Base-by-base conservation (phyloP, 2,329 filamentous ascomycete species). In the Botrytis tulipae region DNA sequence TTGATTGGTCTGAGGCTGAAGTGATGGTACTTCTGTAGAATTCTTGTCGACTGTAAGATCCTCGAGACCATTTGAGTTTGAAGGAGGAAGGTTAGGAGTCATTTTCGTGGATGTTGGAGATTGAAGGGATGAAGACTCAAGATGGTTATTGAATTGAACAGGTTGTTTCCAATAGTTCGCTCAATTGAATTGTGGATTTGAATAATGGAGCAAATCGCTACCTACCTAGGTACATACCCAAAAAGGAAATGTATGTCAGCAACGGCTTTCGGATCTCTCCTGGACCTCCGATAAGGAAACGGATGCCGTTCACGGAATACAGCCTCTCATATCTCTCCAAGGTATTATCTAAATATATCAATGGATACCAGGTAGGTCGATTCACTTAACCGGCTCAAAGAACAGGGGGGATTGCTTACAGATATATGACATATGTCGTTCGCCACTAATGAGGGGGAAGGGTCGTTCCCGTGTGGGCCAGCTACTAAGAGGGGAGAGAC, bases 191-290 rank as follows among this genome's bases (percentile, higher is more conserved):
- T 42, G 60, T 62, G 60, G 37, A 42, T 25, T 61, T 40, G 35
- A 42, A 42, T 40, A 62, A 40, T 37, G 59, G 59, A 61, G 20
- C 60, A 40, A 40, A n/a, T 40, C 37, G 12, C 60, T 62, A 37
- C 1, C 46, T 51, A 51, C 46, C 48, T 51, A 51, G 48, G 48
- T 51, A 51, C 5, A 51, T n/a, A n/a, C 48, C 48, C 25, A 7
- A 54, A 62, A 29, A 42, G 60, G 60, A 37, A 62, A 62, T 42
- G 18, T n/a, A 62, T 40, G 60, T 62, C 60, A 62, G 60, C 60
- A 62, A n/a, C 25, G 48, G 48, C 48, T 54, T 54, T 54, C 48
- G 48, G 22, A n/a, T 40, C 22, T 35, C 18, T 60, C 57, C 32
- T 37, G 10, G 48, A n/a, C 48, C 48, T 25, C 48, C 25, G 4